Conservation (phyloP, 345 rosid species). For the Cardamine occulta region DNA sequence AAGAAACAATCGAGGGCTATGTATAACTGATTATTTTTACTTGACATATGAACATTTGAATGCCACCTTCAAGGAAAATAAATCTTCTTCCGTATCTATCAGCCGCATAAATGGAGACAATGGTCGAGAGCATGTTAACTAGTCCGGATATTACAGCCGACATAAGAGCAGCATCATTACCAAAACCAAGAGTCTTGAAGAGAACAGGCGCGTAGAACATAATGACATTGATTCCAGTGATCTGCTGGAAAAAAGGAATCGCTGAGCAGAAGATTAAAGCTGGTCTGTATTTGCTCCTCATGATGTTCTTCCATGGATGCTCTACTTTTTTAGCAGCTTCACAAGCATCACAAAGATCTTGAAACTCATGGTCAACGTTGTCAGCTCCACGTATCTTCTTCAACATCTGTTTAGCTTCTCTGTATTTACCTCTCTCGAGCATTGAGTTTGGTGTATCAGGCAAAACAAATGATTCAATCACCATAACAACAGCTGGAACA, state of each 20-base stretch:
- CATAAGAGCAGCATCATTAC: slow-evolving; percentile 46
- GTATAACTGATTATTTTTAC: slow-evolving; percentile 4
- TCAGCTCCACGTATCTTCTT: slow-evolving; percentile 41
- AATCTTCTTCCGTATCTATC: slow-evolving; percentile 52
- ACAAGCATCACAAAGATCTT: slow-evolving; percentile 40
- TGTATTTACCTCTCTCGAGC: slow-evolving; percentile 43
- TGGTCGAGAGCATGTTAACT: slow-evolving; percentile 41
- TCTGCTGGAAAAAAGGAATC: slow-evolving; percentile 55
- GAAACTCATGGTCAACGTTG: slow-evolving; percentile 45
- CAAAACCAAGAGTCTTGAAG: slow-evolving; percentile 57
- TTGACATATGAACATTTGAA: slow-evolving; percentile 50
- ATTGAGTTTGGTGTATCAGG: slow-evolving; percentile 51
- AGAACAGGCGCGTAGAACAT: slow-evolving; percentile 59
- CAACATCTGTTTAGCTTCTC: slow-evolving; percentile 37
- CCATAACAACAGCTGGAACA: slow-evolving; percentile 47
- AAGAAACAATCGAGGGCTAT: slow-evolving; percentile 14
- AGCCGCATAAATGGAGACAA: slow-evolving; percentile 41
- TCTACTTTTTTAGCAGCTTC: slow-evolving; percentile 42
- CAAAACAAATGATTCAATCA: slow-evolving; percentile 38
- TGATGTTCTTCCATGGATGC: slow-evolving; percentile 48
- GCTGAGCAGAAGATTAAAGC: slow-evolving; percentile 33
- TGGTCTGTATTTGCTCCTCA: slow-evolving; percentile 42
- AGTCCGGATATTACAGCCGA: slow-evolving; percentile 50
- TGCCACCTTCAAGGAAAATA: slow-evolving; percentile 55
- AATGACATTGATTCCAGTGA: slow-evolving; percentile 56